Evolutionary conservation across 139 green algal species (phyloP).

Genomic region (Zygnema circumcarinatum): DNA sequence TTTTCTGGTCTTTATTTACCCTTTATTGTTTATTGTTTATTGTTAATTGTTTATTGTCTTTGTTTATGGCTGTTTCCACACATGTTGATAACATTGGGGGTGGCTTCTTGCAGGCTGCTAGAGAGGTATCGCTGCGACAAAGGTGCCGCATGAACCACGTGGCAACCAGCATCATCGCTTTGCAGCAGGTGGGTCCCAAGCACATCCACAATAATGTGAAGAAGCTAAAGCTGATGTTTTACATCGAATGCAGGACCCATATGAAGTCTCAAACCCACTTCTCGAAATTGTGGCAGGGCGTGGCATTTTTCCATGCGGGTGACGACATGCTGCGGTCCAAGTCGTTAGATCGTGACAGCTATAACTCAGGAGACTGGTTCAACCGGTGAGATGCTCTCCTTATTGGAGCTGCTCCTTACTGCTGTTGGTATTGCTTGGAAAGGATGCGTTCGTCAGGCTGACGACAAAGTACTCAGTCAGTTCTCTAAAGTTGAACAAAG

Average conservation of each 20-base stretch:
- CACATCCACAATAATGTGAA: too few species aligned
- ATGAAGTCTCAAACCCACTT: too few species aligned
- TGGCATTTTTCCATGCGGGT: slow-evolving; percentile 85
- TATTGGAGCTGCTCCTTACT: background rate
- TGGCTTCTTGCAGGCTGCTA: slow-evolving; percentile 18
- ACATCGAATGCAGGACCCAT: too few species aligned
- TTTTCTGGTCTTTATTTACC: background rate
- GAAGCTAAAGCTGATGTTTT: too few species aligned
- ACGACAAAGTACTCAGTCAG: too few species aligned
- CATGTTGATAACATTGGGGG: too few species aligned
- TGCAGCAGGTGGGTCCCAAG: slow-evolving; percentile 78
- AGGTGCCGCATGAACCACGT: slow-evolving; percentile 70
- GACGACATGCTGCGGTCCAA: slow-evolving; percentile 88
- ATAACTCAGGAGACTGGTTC: slow-evolving; percentile 74
- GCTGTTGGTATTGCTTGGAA: background rate
- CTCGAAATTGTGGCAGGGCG: slow-evolving; percentile 63
- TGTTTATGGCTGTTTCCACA: too few species aligned
- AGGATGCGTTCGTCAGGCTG: background rate
- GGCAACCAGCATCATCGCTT: slow-evolving; percentile 68
- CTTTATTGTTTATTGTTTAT: background rate
- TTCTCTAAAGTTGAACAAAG: too few species aligned
- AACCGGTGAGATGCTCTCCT: slow-evolving; percentile 44
- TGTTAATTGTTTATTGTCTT: too few species aligned
- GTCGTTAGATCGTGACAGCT: slow-evolving; percentile 83
- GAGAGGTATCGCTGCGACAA: slow-evolving; percentile 19